A percentile compares a stretch with the other conserved stretches of the same genome.
phyloP scores from a whole-genome alignment of 1,284 basidiomycete species.

The Fistulinella cinereoalba region DNA sequence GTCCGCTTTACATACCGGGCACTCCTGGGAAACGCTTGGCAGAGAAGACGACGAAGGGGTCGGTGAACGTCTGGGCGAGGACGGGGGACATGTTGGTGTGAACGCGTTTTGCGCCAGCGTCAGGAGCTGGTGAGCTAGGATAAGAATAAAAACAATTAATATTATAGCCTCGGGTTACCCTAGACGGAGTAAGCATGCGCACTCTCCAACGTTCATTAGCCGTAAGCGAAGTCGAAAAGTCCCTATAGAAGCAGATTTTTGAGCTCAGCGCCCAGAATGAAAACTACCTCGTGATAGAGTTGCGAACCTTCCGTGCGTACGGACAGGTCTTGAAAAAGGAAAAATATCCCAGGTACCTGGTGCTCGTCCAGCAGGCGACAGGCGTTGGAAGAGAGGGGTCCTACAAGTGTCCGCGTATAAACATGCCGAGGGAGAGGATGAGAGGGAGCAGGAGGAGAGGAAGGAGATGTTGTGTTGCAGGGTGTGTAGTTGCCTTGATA shows the following conservation, averaged over 20 bases:
- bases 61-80: slow-evolving; percentile 80
- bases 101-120: slow-evolving; percentile 59
- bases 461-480: slow-evolving; percentile 29
- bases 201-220: slow-evolving; percentile 84
- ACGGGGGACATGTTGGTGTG: slow-evolving; percentile 68
- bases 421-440: slow-evolving; percentile 55
- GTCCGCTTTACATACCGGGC: slow-evolving; percentile 57
- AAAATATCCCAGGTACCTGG: slow-evolving; percentile 81
- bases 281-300: slow-evolving; percentile 27
- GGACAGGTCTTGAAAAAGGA: slow-evolving; percentile 84
- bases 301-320: slow-evolving; percentile 77
- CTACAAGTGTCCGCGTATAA: slow-evolving; percentile 85
- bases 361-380: slow-evolving; percentile 80
- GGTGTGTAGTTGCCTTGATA: slow-evolving; percentile 30
- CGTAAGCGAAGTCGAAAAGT: slow-evolving; percentile 76
- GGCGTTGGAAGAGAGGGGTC: slow-evolving; percentile 81
- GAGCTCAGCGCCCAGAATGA: slow-evolving; percentile 21
- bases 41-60: slow-evolving; percentile 88
- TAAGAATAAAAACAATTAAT: slow-evolving; percentile 23
- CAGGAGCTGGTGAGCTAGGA: slow-evolving; percentile 67
- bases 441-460: slow-evolving; percentile 36
- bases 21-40: slow-evolving; percentile 93
- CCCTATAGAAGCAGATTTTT: slow-evolving; percentile 41
- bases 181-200: slow-evolving; percentile 37
- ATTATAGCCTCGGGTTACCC: slow-evolving; percentile 18